Evolutionary conservation across 164 flowering plant genomes (phyloP).

Genomic region (Annona cherimola): DNA sequence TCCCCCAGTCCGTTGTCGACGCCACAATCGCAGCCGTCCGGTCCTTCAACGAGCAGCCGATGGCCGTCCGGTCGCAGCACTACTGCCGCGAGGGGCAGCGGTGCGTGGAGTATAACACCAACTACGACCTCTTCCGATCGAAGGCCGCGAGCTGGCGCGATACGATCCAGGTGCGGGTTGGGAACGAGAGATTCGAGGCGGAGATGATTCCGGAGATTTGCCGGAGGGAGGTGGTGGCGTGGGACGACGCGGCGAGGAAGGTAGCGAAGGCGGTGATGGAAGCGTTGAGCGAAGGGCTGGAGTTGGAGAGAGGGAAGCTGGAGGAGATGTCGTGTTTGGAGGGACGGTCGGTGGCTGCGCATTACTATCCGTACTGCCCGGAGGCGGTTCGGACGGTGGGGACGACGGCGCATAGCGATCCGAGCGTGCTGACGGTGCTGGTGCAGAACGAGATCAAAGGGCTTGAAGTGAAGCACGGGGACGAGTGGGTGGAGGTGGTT

Average conservation of each 20-base stretch:
- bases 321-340: slow-evolving; percentile 38
- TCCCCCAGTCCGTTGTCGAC: slow-evolving; percentile 12
- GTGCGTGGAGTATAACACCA: slow-evolving; percentile 14
- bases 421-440: slow-evolving; percentile 57
- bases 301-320: slow-evolving; percentile 32
- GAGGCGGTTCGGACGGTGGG: slow-evolving; percentile 69
- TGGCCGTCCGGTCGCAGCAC: slow-evolving; percentile 1
- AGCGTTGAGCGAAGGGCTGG: slow-evolving; percentile 52
- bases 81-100: not conserved
- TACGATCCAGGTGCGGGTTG: slow-evolving; percentile 12
- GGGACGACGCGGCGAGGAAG: slow-evolving; percentile 24
- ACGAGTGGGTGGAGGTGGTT: slow-evolving; percentile 50
- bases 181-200: slow-evolving; percentile 1
- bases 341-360: slow-evolving; percentile 35
- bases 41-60: slow-evolving; percentile 10
- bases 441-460: slow-evolving; percentile 55
- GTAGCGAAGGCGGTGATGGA: slow-evolving; percentile 43
- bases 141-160: slow-evolving; percentile 28
- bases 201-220: slow-evolving; percentile 15
- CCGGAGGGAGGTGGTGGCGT: slow-evolving; percentile 34
- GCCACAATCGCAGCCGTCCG: not conserved
- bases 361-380: slow-evolving; percentile 68
- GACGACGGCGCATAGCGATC: slow-evolving; percentile 53
- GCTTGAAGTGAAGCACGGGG: slow-evolving; percentile 47
- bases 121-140: slow-evolving; percentile 17